A percentile compares a stretch with the other conserved stretches of the same genome.
phyloP scores from a whole-genome alignment of 768 basidiomycete species.

The Erythrobasidium yunnanense region DNA sequence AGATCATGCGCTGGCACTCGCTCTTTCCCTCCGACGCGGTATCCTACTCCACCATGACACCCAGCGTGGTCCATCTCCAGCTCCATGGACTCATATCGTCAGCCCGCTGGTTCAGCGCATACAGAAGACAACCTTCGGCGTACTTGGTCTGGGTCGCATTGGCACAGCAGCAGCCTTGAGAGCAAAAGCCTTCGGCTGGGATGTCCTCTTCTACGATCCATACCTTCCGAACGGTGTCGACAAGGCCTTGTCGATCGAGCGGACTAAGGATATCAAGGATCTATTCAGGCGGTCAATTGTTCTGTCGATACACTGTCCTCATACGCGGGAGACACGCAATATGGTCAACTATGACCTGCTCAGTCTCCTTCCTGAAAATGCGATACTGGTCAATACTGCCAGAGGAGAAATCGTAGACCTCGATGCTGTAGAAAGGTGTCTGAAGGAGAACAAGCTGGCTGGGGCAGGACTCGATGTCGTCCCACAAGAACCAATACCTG shows the following conservation, averaged over 20 bases:
- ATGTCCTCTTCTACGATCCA: constrained; percentile 36
- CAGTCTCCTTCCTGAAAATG: constrained; percentile 16
- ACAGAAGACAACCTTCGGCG: constrained; percentile 29
- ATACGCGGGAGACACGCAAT: constrained; percentile 27
- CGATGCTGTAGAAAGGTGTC: constrained; percentile 27
- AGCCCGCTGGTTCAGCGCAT: constrained; percentile 31
- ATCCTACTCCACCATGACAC: constrained; percentile 34
- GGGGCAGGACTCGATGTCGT: constrained; percentile 35
- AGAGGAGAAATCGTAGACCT: constrained; percentile 32
- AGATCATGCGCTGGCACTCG: constrained; percentile 35
- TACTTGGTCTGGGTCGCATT: constrained; percentile 36
- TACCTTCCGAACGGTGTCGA: constrained; percentile 32
- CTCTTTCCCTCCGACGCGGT: constrained; percentile 33
- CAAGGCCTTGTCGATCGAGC: constrained; percentile 29
- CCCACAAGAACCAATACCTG: constrained; percentile 32
- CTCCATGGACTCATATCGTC: constrained; percentile 27
- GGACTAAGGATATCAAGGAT: constrained; percentile 25
- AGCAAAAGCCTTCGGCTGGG: constrained; percentile 35
- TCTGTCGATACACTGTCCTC: constrained; percentile 32
- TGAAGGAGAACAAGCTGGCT: constrained; percentile 29
- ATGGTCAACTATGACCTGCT: constrained; percentile 30
- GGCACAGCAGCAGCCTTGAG: constrained; percentile 35
- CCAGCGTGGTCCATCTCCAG: constrained; percentile 26
- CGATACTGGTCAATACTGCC: constrained; percentile 34
- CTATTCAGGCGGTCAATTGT: constrained; percentile 28